phyloP scores from a whole-genome alignment of 768 basidiomycete species.

The Naematelia encephala region DNA sequence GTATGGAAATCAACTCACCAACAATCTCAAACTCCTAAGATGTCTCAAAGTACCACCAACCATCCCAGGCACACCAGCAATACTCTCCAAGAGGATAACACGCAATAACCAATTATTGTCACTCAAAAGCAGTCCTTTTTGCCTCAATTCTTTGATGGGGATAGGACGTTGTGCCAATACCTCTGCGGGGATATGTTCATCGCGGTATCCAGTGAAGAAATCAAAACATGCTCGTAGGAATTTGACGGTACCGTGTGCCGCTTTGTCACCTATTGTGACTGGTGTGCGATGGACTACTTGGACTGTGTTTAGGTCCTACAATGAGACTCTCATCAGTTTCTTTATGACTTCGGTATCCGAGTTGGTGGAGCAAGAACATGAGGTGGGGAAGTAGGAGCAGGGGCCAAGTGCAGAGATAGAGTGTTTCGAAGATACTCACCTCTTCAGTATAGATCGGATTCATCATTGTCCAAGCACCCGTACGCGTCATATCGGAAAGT shows the following conservation, averaged over 20 bases:
- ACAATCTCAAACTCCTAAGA: conserved; percentile 77
- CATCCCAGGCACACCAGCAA: conserved; percentile 96
- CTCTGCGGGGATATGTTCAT: conserved; percentile 57
- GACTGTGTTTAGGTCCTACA: conserved; percentile 55
- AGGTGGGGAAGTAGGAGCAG: no score
- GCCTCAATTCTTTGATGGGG: conserved; percentile 68
- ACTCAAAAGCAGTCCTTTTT: conserved; percentile 68
- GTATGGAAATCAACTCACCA: conserved; percentile 57
- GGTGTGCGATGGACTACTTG: conserved; percentile 65
- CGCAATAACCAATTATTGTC: conserved; percentile 68
- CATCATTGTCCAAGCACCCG: conserved; percentile 72
- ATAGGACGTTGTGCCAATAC: conserved; percentile 56
- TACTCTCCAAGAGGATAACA: conserved; percentile 73
- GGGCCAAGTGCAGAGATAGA: not conserved
- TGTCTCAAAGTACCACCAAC: conserved; percentile 65
- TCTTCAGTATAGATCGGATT: conserved; percentile 77
- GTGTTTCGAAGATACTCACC: conserved; percentile 21
- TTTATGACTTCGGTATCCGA: no score
- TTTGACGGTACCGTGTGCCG: conserved; percentile 65
- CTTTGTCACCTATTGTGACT: conserved; percentile 66
- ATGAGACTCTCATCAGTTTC: conserved; percentile 9
- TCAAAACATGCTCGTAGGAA: conserved; percentile 61
- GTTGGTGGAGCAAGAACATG: no score
- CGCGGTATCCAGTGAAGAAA: conserved; percentile 77
- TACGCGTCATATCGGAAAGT: conserved; percentile 33